Evolutionary conservation across 2,329 filamentous ascomycete species (phyloP), one percentile per base, ranked within the genome.

Genomic region (Plenodomus biglobosus): DNA sequence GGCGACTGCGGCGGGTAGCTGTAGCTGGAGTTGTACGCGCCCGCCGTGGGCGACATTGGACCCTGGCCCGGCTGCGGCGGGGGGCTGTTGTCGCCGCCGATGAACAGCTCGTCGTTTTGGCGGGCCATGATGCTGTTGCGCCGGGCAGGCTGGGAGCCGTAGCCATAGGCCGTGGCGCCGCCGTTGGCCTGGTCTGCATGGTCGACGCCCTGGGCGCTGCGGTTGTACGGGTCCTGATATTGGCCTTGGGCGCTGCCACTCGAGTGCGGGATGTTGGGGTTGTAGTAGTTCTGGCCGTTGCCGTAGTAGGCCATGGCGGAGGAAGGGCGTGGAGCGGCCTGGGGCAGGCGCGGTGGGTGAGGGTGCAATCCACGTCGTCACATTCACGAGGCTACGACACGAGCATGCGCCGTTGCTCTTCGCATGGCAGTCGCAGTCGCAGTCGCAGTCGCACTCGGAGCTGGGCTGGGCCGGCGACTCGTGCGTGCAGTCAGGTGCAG

Each of bases 181-280:
- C 62, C 73, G 46, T 84, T 82, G 40, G 76, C 73, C 68, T 92
- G 88, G 69, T 94, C 89, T 56, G 86, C 88, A 58, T 80, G 83
- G 69, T 90, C 85, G 75, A 89, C 91, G 75, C 87, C 92, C 40
- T 83, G 80, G 56, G 83, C 80, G 57, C 87, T 79, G 50, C 74
- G 74, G 53, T 76, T 56, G 53, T 72, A 65, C n/a, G 63, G 53
- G 50, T 68, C 66, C 45, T 69, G 68, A 48, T 72, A 70, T 38
- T 65, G 66, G 50, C 54, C 52, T 17, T 62, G 68, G 38, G 72
- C 62, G 49, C 69, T 69, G 41, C 73, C 70, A 44, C 64, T 71
- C 48, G 73, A 70, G 48, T 74, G 75, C 36, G 73, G 65, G 55
- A 62, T 70, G 52, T 55, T 75, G 70, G 62, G 66, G 54, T 62